phyloP scores from a whole-genome alignment of 2,329 filamentous ascomycete genomes.

The Seiridium unicorne region DNA sequence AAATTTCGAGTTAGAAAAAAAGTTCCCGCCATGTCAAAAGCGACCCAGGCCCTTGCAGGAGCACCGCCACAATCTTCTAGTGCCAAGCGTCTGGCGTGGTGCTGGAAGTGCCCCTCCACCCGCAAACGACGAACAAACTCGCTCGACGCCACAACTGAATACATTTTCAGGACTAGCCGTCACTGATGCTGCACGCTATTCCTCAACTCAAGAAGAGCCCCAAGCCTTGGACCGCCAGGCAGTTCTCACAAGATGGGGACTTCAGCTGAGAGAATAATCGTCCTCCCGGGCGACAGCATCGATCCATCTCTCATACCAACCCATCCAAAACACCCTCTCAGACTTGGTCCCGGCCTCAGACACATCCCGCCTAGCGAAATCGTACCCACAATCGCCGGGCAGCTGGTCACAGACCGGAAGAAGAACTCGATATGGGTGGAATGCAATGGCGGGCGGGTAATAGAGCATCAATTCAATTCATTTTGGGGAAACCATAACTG shows the following conservation, averaged over 20 bases:
- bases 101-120: neutral
- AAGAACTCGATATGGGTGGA: conserved; percentile 82
- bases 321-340: conserved; percentile 67
- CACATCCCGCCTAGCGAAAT: conserved; percentile 77
- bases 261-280: conserved; percentile 52
- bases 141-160: neutral
- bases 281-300: conserved; percentile 81
- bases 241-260: conserved; percentile 42
- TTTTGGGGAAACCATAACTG: neutral
- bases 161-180: neutral
- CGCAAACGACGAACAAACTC: neutral
- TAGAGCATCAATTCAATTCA: conserved; percentile 18
- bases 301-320: conserved; percentile 65
- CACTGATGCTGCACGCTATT: conserved; percentile 4
- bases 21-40: conserved; percentile 1
- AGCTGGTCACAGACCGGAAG: conserved; percentile 63
- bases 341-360: conserved; percentile 80
- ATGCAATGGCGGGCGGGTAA: conserved; percentile 65
- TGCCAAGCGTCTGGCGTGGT: too few species aligned
- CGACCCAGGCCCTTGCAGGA: neutral
- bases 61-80: neutral
- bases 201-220: neutral
- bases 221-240: neutral
- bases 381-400: conserved; percentile 64
- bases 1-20: conserved; percentile 11